Base-by-base conservation (phyloP, 2,329 filamentous ascomycete species). In the Chrysoporthe austroafricana region DNA sequence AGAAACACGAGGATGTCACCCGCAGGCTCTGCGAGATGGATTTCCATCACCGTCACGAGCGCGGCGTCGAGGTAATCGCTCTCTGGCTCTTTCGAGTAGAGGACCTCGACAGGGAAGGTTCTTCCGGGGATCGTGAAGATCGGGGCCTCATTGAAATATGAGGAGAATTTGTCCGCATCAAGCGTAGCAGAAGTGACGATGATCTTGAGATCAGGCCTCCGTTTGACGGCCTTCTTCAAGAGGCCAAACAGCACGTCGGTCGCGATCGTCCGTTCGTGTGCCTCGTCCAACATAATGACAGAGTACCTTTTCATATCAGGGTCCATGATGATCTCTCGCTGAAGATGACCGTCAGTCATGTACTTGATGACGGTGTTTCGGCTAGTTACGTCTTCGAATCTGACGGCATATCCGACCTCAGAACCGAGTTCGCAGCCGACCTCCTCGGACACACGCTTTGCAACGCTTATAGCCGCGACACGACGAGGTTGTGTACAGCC, bases 331-430 rank as follows among this genome's bases (percentile, higher is more conserved):
- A 97, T 94, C 81, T 99, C 96, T 82, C 96, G 88, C 80, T 97
- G 90, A 77, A 99, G 87, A 92, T 98, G 98, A 79, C 96, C 96
- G 75, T 99, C 96, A 18, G 96, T 99, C 95, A 99, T 97, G 82
- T 99, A 99, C 82, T 99, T 99, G 83, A 99, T 97, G 76, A 90
- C 93, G 1, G 96, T 99, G 21, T 90, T 86, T 1, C 93, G 89
- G 71, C 90, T 92, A 0, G 95, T 97, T 77, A 90, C 92, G 80
- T 99, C 96, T 76, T 99, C 96, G 76, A 99, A 99, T 77, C 96
- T 93, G 76, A 99, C 97, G 8, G 92, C 97, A 77, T 99, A 99
- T 65, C 96, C 96, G 70, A 99, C 95, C 77, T 97, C 94, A 66
- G 94, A 89, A 44, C 96, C 96, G 14, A 98, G 85, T 71, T 90